These are phyloP conservation scores for Clarireedia hainanense DNA, from an alignment of 2,329 filamentous ascomycete genomes.

Conservation along the genomic window DNA sequence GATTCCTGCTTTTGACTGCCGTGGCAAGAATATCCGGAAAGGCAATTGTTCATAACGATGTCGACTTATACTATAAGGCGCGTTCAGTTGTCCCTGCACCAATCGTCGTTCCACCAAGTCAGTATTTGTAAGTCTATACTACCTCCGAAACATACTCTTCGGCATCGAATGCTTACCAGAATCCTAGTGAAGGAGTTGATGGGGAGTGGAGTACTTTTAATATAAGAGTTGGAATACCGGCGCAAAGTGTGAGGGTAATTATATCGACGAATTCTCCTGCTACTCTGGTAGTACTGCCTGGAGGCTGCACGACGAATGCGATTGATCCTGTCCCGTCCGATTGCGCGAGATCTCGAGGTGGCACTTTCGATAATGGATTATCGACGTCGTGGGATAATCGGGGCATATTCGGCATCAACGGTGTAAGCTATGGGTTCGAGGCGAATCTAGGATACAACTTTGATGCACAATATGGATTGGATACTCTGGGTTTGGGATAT, in stretches of 20 bases:
- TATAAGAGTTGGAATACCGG: constrained; percentile 46
- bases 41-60: background rate
- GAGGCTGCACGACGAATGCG: constrained; percentile 27
- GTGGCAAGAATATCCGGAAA: background rate
- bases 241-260: constrained; percentile 34
- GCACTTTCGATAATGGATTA: constrained; percentile 28
- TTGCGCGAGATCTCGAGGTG: constrained; percentile 31
- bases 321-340: constrained; percentile 28
- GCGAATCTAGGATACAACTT: constrained; percentile 13
- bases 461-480: constrained; percentile 14
- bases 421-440: constrained; percentile 28
- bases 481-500: constrained; percentile 12
- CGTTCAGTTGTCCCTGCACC: constrained; percentile 7
- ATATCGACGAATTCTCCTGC: constrained; percentile 33
- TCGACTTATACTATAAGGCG: background rate
- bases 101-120: constrained; percentile 30
- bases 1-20: constrained; percentile 2
- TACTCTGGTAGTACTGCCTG: constrained; percentile 29
- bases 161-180: too few species aligned
- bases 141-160: background rate
- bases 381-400: constrained; percentile 30
- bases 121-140: constrained; percentile 30
- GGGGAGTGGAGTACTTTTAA: constrained; percentile 64
- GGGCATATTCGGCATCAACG: constrained; percentile 31
- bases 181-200: constrained; percentile 38